A percentile compares a stretch with the other conserved stretches of the same genome.
These are phyloP conservation scores for Heliocybe sulcata DNA, from an alignment of 1,284 basidiomycete genomes.

Conservation along the genomic window DNA sequence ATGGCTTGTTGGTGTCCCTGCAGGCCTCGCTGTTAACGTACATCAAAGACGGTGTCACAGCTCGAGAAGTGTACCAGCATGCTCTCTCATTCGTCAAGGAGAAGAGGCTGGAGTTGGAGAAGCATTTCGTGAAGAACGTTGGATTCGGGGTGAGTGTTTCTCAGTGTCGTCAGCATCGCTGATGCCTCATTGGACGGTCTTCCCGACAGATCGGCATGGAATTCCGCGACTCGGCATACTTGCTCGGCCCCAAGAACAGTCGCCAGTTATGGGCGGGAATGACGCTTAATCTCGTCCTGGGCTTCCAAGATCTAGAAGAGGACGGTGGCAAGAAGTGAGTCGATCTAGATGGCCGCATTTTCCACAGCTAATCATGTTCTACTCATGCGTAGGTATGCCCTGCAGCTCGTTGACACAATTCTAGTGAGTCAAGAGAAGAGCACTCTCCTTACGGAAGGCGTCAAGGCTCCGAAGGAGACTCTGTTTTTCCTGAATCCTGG, in stretches of 20 bases:
- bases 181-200: not conserved
- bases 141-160: constrained; percentile 75
- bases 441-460: constrained; percentile 76
- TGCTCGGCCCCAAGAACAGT: constrained; percentile 77
- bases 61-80: constrained; percentile 78
- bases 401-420: constrained; percentile 90
- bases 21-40: constrained; percentile 74
- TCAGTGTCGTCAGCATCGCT: not conserved
- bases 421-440: constrained; percentile 68
- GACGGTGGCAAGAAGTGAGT: constrained; percentile 70
- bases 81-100: constrained; percentile 69
- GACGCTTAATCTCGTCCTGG: constrained; percentile 81
- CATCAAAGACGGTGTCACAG: constrained; percentile 76
- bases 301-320: constrained; percentile 79
- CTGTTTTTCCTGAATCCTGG: constrained; percentile 79
- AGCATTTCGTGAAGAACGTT: constrained; percentile 82
- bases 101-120: constrained; percentile 79
- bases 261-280: constrained; percentile 73
- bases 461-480: constrained; percentile 79
- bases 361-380: not conserved
- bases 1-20: constrained; percentile 71
- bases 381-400: constrained; percentile 57
- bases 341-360: not conserved
- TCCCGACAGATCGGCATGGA: constrained; percentile 79
- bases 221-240: constrained; percentile 85